These are phyloP conservation scores for Populus hybrid DNA, from an alignment of 441 rosid species.

Conservation along the genomic window DNA sequence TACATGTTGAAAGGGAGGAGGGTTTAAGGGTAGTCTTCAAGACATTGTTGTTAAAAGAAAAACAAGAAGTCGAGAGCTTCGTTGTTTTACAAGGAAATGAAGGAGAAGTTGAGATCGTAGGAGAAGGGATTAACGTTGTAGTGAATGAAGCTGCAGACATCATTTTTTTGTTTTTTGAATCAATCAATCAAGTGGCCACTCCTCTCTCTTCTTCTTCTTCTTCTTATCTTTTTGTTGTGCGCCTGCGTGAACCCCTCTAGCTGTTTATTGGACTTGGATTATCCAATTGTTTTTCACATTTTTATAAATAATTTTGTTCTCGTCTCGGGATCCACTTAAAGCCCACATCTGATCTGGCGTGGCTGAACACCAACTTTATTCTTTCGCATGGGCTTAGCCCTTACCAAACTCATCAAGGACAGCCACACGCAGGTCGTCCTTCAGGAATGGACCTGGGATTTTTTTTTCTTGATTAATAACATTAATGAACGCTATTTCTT, in stretches of 20 bases:
- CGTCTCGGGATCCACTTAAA: neutral
- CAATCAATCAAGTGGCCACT: neutral
- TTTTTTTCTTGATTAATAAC: no score
- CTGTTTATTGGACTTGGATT: neutral
- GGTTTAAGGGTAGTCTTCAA: conserved; percentile 32
- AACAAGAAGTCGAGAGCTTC: conserved; percentile 28
- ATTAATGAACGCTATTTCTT: no score
- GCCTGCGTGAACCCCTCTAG: neutral
- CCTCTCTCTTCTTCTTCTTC: neutral
- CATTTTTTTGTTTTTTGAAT: conserved; percentile 33
- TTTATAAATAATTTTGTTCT: no score
- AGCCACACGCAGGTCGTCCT: no score
- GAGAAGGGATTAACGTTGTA: conserved; percentile 42
- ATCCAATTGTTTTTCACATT: conserved; percentile 15
- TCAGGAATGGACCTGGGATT: no score
- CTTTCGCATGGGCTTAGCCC: neutral
- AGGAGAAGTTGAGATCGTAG: conserved; percentile 34
- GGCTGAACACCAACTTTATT: neutral
- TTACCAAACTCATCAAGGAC: no score
- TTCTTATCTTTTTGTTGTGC: neutral
- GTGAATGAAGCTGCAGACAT: conserved; percentile 42
- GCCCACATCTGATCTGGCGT: neutral
- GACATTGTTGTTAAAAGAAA: conserved; percentile 27
- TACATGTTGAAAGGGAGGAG: conserved; percentile 24
- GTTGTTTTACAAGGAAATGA: conserved; percentile 27